These are phyloP conservation scores for Chlorella sp. DNA, from an alignment of 139 green algal genomes.

Conservation along the genomic window DNA sequence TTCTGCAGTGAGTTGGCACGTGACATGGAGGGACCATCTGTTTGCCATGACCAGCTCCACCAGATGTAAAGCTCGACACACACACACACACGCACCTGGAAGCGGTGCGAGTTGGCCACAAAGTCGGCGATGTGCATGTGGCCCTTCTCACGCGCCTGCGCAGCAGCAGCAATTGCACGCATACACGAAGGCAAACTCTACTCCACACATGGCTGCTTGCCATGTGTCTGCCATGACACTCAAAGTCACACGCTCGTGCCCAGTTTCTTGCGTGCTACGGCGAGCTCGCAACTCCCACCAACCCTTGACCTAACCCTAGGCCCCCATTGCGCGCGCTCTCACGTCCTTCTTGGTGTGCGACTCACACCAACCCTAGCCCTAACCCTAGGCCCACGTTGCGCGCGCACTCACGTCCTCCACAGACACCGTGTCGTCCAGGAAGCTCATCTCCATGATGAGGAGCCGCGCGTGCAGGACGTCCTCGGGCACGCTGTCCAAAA, in stretches of 20 bases:
- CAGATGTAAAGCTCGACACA: too few relatives aligned
- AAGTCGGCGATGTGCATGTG: slow-evolving; percentile 75
- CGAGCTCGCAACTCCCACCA: too few relatives aligned
- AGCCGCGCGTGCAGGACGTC: slow-evolving; percentile 45
- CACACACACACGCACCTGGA: slow-evolving; percentile 38
- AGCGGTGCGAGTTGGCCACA: slow-evolving; percentile 51
- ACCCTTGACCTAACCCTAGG: too few relatives aligned
- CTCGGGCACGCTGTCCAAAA: slow-evolving; percentile 34
- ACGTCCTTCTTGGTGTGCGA: too few relatives aligned
- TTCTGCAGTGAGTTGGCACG: slow-evolving; percentile 41
- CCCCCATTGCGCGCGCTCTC: too few relatives aligned
- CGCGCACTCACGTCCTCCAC: slow-evolving; percentile 19
- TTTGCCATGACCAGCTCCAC: neutral
- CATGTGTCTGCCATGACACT: too few relatives aligned
- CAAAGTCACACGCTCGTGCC: too few relatives aligned
- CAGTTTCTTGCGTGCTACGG: too few relatives aligned
- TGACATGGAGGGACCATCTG: neutral
- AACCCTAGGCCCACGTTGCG: too few relatives aligned
- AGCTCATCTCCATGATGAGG: slow-evolving; percentile 70
- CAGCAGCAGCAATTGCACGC: too few relatives aligned
- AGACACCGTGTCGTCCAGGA: slow-evolving; percentile 54
- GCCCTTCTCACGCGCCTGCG: slow-evolving; percentile 37
- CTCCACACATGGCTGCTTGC: too few relatives aligned
- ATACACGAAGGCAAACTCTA: too few relatives aligned
- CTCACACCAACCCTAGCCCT: neutral